Base-by-base conservation (phyloP, 1,139 yeast genomes). In the Geotrichum restrictum region DNA sequence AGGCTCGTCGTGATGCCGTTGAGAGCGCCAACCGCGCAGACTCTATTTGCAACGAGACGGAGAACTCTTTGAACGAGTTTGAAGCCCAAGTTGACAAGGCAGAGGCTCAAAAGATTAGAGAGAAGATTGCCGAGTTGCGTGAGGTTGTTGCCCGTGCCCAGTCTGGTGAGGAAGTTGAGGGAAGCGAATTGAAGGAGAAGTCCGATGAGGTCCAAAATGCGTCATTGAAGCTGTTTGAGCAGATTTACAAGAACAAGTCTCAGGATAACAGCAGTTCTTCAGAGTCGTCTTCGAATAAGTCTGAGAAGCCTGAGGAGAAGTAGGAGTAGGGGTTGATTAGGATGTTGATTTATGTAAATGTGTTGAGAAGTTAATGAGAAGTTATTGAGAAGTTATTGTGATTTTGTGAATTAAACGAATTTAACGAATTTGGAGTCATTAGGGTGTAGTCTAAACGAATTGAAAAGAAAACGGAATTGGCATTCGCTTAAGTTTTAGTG, bases 1-100 rank as follows among this genome's bases (percentile, higher is more conserved):
- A 89, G 79, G 91, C 93, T 62, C 87, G 89, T 76, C 85, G 87
- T 74, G 96, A 88, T 77, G 80, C 95, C 56, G 91, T 93, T 70
- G 98, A 91, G 78, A 76, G 80, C 64, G 96, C 97, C 69, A 93
- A 93, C 89, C 88, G 88, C 74, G 97, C 97, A 62, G 98, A 93
- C 75, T 91, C 88, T 75, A 83, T 91, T 72, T 88, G 94, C 75
- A 88, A 88, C 75, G 98, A 91, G 75, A 91, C 96, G 66, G 98
- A 93, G 79, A 80, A 81, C 77, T 89, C 97, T 53, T 79, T 93
- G 74, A 85, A 82, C 74, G 97, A 93, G 79, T 88, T 87, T 78
- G 91, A 87, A 78, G 96, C 87, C 64, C 94, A 91, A 79, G 75
- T 93, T 62, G 94, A 88, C 71, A 79, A 85, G 74, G 83, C 83